phyloP scores from a whole-genome alignment of 2,329 filamentous ascomycete genomes.

The Fusarium coicis region DNA sequence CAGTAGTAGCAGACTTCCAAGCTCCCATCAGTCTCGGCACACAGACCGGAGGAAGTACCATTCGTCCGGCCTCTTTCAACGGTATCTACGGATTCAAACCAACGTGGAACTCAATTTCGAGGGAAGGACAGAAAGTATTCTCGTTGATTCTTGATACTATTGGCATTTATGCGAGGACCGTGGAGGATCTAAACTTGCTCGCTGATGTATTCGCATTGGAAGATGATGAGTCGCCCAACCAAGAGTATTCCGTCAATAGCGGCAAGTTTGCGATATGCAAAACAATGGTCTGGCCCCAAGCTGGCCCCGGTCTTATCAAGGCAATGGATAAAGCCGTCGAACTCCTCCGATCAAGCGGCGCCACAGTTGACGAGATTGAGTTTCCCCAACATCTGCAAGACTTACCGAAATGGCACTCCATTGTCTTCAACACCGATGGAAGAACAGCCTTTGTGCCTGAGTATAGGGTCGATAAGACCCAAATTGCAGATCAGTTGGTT shows the following conservation, averaged over 20 bases:
- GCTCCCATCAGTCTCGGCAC: constrained; percentile 67
- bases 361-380: constrained; percentile 61
- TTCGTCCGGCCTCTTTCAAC: constrained; percentile 70
- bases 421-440: constrained; percentile 62
- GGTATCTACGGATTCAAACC: constrained; percentile 54
- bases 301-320: constrained; percentile 50
- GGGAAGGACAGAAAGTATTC: constrained; percentile 16
- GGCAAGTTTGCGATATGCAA: too few species aligned
- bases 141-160: constrained; percentile 63
- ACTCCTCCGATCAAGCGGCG: constrained; percentile 56
- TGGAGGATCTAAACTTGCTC: constrained; percentile 66
- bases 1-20: constrained; percentile 71
- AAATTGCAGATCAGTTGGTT: constrained; percentile 54
- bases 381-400: constrained; percentile 54
- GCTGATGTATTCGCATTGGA: constrained; percentile 61
- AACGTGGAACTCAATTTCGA: constrained; percentile 25
- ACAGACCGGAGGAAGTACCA: constrained; percentile 70
- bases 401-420: constrained; percentile 52
- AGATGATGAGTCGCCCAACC: constrained; percentile 56
- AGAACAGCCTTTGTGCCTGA: constrained; percentile 62
- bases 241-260: not conserved
- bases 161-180: constrained; percentile 62
- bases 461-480: constrained; percentile 56
- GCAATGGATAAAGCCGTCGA: constrained; percentile 51
- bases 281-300: constrained; percentile 55